Base-by-base conservation (phyloP, 768 basidiomycete genomes). In the Crepidotus variabilis region DNA sequence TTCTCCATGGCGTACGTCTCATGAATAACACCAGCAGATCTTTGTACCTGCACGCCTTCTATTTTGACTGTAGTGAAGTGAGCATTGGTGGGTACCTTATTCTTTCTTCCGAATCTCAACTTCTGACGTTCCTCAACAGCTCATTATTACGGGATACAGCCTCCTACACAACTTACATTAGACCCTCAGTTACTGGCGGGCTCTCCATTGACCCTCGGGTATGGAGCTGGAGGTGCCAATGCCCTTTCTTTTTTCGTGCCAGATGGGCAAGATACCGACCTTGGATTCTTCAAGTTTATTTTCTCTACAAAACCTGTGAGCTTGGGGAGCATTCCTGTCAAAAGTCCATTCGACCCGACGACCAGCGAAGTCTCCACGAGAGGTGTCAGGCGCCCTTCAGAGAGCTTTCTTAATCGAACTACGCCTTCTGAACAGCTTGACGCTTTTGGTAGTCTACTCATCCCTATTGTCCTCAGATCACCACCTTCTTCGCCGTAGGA, bases 11-110 rank as follows among this genome's bases (percentile, higher is more conserved):
- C 8, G 47, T 63, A 24, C 56, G 55, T 18, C 46, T 63, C 10
- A 55, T 51, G 9, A 63, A 63, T 20, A 58, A 58, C 36, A 57
- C 51, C 4, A 18, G 43, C 5, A 50, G 57, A 5, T 59, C 60
- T 50, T 50, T 63, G 4, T 63, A 63, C 47, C 57, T 59, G 10
- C 24, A 57, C 22, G 47, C 60, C n/a, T 59, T 63, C 36, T 63
- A 63, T n/a, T 60, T 63, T 43, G 62, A 63, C 32, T 58, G 58
- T 18, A 63, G 62, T 45, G 54, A 63, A 39, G 43, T 63, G 16
- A 58, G 55, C 33, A 58, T 63, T n/a, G 57, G 61, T 58, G 39
- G 34, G 61, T 43, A 21, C 23, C 6, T 55, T 24, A 24, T 5
- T 8, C 8, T 4, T 48, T 43, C 39, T 14, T 21, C 45, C 1